phyloP scores from a whole-genome alignment of 2,329 filamentous ascomycete genomes.

The Diaporthe caulivora region DNA sequence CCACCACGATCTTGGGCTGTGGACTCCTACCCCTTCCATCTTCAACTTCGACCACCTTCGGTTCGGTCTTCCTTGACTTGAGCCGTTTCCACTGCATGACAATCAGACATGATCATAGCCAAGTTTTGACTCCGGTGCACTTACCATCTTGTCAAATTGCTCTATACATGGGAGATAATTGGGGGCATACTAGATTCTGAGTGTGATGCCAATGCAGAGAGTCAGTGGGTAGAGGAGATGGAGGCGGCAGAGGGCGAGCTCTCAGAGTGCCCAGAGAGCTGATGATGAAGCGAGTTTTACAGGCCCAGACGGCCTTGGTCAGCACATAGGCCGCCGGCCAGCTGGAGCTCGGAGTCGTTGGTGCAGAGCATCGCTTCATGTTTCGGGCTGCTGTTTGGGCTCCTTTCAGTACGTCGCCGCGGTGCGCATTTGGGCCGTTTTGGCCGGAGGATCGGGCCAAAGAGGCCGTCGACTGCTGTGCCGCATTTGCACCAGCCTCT shows the following conservation, averaged over 20 bases:
- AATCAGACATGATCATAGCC: neutral
- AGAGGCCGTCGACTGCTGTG: neutral
- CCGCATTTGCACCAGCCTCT: neutral
- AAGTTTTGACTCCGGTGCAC: neutral
- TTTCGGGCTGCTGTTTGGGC: conserved; percentile 30
- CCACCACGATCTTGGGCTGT: conserved; percentile 25
- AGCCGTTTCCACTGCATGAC: conserved; percentile 12
- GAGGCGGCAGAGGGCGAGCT: neutral
- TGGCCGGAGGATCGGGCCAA: conserved; percentile 18
- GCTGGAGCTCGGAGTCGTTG: neutral
- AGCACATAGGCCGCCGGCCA: neutral
- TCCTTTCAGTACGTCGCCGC: conserved; percentile 1
- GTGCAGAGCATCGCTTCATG: neutral
- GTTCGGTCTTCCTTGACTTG: conserved; percentile 24
- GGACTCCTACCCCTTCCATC: conserved; percentile 11
- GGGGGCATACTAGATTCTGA: neutral
- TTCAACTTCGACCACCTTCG: neutral
- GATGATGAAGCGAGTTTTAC: conserved; percentile 23
- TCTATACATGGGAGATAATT: neutral
- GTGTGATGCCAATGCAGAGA: neutral
- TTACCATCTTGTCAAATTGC: conserved; percentile 20
- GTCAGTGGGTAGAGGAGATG: neutral
- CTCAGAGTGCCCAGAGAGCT: conserved; percentile 10
- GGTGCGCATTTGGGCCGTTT: neutral
- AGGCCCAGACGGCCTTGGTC: conserved; percentile 15